phyloP scores from a whole-genome alignment of 495 filamentous ascomycete species.

The Schizothecium vesticola region DNA sequence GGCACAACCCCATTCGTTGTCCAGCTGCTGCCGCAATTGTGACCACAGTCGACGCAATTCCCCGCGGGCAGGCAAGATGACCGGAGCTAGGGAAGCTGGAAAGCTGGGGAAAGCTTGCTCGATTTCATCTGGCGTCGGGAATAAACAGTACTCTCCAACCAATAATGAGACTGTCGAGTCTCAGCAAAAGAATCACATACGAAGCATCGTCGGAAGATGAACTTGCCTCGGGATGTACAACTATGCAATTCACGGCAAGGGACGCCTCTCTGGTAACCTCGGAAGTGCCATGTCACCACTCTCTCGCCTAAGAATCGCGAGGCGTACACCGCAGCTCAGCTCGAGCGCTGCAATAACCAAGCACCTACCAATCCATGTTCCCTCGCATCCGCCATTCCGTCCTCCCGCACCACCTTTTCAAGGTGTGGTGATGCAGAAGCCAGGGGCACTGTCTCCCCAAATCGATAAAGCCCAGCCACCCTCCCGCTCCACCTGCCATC shows the following conservation, averaged over 20 bases:
- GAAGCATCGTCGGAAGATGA: neutral
- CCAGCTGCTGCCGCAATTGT: constrained; percentile 1
- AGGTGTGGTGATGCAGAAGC: neutral
- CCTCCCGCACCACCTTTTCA: neutral
- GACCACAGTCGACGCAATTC: constrained; percentile 2
- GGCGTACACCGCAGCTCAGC: neutral
- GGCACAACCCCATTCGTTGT: constrained; percentile 1
- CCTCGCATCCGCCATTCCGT: neutral
- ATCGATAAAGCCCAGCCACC: neutral
- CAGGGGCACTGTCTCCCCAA: neutral
- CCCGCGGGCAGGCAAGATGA: neutral
- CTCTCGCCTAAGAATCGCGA: neutral
- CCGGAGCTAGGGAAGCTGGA: neutral
- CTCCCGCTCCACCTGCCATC: neutral
- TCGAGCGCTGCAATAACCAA: neutral
- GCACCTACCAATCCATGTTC: neutral
- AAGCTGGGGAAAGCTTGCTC: neutral
- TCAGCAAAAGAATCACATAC: neutral
- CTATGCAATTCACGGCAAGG: neutral
- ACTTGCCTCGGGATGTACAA: neutral
- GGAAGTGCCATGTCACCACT: too few species aligned
- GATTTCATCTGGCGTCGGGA: neutral
- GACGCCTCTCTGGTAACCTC: too few species aligned
- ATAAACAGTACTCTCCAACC: neutral
- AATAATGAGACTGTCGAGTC: neutral